Evolutionary conservation across 2,329 filamentous ascomycete genomes (phyloP), one percentile per base, ranked within the genome.

Genomic region (Fusarium verrucosum): DNA sequence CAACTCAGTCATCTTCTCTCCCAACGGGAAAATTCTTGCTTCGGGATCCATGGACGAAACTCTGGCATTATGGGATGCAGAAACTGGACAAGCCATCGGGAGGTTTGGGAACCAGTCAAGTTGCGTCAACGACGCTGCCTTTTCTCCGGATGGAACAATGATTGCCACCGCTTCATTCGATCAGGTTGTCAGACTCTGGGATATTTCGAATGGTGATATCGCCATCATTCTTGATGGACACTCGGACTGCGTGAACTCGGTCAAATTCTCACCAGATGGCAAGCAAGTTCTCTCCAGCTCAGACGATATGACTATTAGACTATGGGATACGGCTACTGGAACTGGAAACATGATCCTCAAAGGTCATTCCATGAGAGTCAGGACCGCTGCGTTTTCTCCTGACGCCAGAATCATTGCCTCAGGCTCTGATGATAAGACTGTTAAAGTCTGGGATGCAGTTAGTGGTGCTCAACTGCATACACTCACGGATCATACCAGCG

Each of bases 41-140:
- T 50, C 46, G 8, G 37, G 46, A 16, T 50, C 46, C 3, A 42
- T 50, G 36, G 46, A 50, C 14, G 36, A 50, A 23, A 50, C 47
- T 7, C 14, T 42, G 7, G 47, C 37, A 5, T 3, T 50, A 2
- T 50, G 47, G 37, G 47, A 50, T n/a, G 37, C 20, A 4, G 37
- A 32, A 10, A 50, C 20, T 11, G 47, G 20, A 9, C 10, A 8
- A 16, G 36, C 19, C 4, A 16, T 35, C 4, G 10, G 4, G 13
- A 20, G 47, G 9, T 33, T 50, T 4, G 28, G 35, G 9, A 50
- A 50, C 7, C 37, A 50, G 16, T 50, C 37, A 2, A 50, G 37
- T 14, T 50, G 47, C 10, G 28, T 50, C 4, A 50, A 50, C 6
- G 26, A 32, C 8, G 28, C 47, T 4, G 20, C 47, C 10, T 42